Base-by-base conservation (phyloP, 2,329 filamentous ascomycete species). In the Emmonsia crescens region DNA sequence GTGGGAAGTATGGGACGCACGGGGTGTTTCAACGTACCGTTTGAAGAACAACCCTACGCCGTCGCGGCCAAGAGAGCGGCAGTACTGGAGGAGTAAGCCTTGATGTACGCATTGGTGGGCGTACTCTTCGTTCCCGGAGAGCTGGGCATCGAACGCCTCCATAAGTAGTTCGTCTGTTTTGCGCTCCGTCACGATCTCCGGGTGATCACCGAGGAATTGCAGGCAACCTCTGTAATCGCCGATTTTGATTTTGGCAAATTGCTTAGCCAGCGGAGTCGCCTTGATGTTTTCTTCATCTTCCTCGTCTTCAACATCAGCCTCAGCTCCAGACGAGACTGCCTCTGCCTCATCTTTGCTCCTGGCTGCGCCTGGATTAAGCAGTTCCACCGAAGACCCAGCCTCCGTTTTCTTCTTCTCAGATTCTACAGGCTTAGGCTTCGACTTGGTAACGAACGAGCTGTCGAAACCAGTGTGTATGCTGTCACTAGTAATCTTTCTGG, bases 21-120 rank as follows among this genome's bases (percentile, higher is more conserved):
- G n/a, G 21, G 14, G 4, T n/a, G 3, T n/a, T 59, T 49, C 31
- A 38, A 69, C 72, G 55, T 73, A 79, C 79, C 93, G 88, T 78
- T 94, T 96, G 83, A 99, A 99, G 81, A 99, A 99, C 36, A 97
- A 78, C 5, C 85, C 83, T 9, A 96, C 91, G 27, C 93, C 93
- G 69, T 97, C 91, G 66, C 85, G 85, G 64, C 93, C 92, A 6
- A 99, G 82, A 49, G 91, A 88, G 10, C 93, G 85, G 77, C 94
- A 99, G 79, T 99, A 99, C 74, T 99, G 94, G 48, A 99, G 78
- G 14, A 99, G 81, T 19, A 97, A 81, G 2, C 89, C 93, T 73
- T 97, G 92, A 76, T 99, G 94, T 27, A 99, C 91, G 75, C 87
- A 96, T 73, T 93, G 89, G 56, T 87, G 84, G 3, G 90, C 86